A percentile compares a stretch with the other conserved stretches of the same genome.
phyloP scores from a whole-genome alignment of 495 filamentous ascomycete genomes.

The Talaromyces nanjingensis region DNA sequence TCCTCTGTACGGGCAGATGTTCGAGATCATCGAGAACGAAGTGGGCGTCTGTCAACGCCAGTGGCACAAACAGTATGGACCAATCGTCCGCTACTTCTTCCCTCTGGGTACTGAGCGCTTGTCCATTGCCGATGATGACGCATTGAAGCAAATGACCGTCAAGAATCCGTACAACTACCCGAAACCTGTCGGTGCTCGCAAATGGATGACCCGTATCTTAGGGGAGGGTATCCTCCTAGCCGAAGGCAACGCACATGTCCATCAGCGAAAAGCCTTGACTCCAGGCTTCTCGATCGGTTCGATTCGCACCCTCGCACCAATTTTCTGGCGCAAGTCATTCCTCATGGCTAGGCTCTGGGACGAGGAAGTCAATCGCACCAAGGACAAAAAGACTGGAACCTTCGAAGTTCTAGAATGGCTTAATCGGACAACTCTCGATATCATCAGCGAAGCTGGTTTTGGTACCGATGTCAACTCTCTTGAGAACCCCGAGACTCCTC shows the following conservation, averaged over 20 bases:
- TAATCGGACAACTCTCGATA: constrained; percentile 43
- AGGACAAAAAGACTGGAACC: constrained; percentile 17
- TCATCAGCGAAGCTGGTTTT: constrained; percentile 45
- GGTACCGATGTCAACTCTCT: constrained; percentile 39
- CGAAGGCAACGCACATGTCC: constrained; percentile 34
- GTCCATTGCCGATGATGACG: constrained; percentile 35
- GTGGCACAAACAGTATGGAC: constrained; percentile 34
- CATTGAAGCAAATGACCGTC: constrained; percentile 41
- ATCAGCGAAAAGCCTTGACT: constrained; percentile 40
- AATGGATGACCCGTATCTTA: constrained; percentile 43
- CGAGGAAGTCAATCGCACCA: constrained; percentile 23
- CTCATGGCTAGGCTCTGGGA: constrained; percentile 34
- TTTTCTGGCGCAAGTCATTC: constrained; percentile 45
- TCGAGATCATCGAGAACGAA: constrained; percentile 30
- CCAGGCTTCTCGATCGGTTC: constrained; percentile 39
- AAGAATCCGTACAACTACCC: constrained; percentile 49
- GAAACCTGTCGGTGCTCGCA: constrained; percentile 41
- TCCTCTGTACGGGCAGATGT: constrained; percentile 36
- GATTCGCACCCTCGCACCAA: constrained; percentile 36
- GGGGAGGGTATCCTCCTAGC: constrained; percentile 42
- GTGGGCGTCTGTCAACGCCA: constrained; percentile 30
- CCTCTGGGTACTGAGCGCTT: constrained; percentile 37
- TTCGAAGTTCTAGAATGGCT: constrained; percentile 43
- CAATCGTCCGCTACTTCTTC: constrained; percentile 39
- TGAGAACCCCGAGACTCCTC: constrained; percentile 27